Base-by-base conservation (phyloP, 2,329 filamentous ascomycete genomes). In the Colletotrichum sp. region DNA sequence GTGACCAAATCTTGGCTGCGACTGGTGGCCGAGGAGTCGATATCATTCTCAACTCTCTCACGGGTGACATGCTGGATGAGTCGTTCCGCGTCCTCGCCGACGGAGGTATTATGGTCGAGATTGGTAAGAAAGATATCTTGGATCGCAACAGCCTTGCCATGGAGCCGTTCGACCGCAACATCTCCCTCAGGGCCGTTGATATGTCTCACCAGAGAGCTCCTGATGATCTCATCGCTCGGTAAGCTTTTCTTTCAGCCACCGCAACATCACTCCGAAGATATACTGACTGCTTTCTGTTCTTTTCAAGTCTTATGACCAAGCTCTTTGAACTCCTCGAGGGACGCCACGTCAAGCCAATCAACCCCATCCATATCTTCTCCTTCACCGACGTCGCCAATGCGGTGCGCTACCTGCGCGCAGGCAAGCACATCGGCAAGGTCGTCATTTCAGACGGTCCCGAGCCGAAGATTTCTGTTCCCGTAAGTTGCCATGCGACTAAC, bases 371-470 rank as follows among this genome's bases (percentile, higher is more conserved):
- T 0, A 28, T 58, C 2, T 58, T 58, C 55, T 58, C 55, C 55
- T 62, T 62, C 28, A 13, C 30, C 16, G 28, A 62, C 0, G 60
- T 62, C 8, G 30, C 60, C 30, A 62, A 62, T 10, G n/a, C 60
- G 30, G 55, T 58, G 1, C 55, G 55, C 55, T 58, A 58, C 1
- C 55, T 58, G 9, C 55, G 25, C 9, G 55, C 55, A 8, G 55
- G 55, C 0, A 80, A 79, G 48, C 87, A 89, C 76, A 85, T 86
- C 39, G 87, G 87, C 0, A 88, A 88, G 70, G 84, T 89, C 18
- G 82, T 88, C 15, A 16, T 74, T 18, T 62, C 71, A 0, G 66
- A 55, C 18, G n/a, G 32, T 0, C 32, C 52, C 18, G 32, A 61
- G 25, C 1, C 22, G 22, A 32, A 22, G 36, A 32, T 58, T 18